Evolutionary conservation across 2,329 filamentous ascomycete genomes (phyloP), one percentile per base, ranked within the genome.

Genomic region (Fusarium ramigenum): DNA sequence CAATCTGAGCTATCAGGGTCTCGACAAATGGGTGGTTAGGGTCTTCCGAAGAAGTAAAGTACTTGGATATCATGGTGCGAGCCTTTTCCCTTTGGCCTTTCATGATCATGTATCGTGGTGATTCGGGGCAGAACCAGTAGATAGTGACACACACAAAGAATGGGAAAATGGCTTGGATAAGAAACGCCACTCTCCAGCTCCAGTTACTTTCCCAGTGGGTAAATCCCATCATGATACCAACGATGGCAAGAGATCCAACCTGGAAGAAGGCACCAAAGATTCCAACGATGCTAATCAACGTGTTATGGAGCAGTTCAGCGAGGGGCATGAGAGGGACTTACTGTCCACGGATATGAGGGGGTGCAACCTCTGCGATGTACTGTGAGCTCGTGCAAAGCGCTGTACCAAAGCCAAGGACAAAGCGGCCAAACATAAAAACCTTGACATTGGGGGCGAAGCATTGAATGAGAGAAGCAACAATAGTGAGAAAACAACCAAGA

Each of bases 211-310:
- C 65, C 75, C 74, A 77, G 12, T 68, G 53, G 1, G 74, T 76
- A 21, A 77, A 70, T 2, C 61, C 74, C 75, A 77, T 77, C 74
- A 76, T 76, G 11, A 77, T 69, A 4, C 74, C 75, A 6, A 76
- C 64, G 46, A 77, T 73, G 7, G 69, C 16, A 11, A 76, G 47
- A 1, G 74, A 77, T 4, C 75, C 74, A 21, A 75, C 74, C n/a
- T 77, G 75, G 53, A 73, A 76, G 57, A 70, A 76, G 23, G 75
- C 75, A 14, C 75, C 75, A 46, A 77, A 77, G 12, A 75, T 66
- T 19, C 74, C 75, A 7, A 75, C 72, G 9, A 76, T 63, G 16
- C 72, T 69, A 5, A 2, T 8, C 7, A 7, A 21, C 4, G 4
- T 15, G 42, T 69, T 8, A 69, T n/a, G 2, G 3, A 3, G 1